A percentile compares a stretch with the other conserved stretches of the same genome.
phyloP scores from a whole-genome alignment of 139 green algal genomes.

The Chlorella sp. region DNA sequence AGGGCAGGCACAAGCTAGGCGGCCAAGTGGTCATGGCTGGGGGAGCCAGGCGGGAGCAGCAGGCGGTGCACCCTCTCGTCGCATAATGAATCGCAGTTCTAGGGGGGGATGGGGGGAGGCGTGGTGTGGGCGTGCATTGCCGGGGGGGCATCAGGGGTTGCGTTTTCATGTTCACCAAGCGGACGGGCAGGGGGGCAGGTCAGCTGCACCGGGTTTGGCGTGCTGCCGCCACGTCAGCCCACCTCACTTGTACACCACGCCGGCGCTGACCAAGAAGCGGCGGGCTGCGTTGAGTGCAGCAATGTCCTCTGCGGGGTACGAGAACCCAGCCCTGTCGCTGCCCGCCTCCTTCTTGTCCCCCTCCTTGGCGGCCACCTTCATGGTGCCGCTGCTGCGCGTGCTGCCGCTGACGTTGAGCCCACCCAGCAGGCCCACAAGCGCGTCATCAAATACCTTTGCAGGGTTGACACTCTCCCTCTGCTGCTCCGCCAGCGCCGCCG shows the following conservation, averaged over 20 bases:
- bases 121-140: neutral
- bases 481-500: neutral
- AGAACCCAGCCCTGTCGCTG: neutral
- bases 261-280: constrained; percentile 42
- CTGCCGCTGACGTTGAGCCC: constrained; percentile 8
- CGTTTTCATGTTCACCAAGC: neutral
- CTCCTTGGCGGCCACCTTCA: neutral
- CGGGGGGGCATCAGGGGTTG: neutral
- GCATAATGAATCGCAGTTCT: neutral
- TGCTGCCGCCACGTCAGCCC: neutral
- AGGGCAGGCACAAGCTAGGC: neutral
- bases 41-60: too few relatives aligned
- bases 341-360: neutral
- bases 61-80: neutral
- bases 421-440: constrained; percentile 27
- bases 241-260: constrained; percentile 53
- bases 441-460: constrained; percentile 10
- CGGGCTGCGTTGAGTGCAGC: constrained; percentile 49
- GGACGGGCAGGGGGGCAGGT: neutral
- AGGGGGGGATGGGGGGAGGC: neutral
- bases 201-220: neutral
- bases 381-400: neutral
- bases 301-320: constrained; percentile 52
- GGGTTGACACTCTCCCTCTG: constrained; percentile 20
- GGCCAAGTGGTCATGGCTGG: neutral